Base-by-base conservation (phyloP, 1,139 yeast genomes). In the Candida sp. region DNA sequence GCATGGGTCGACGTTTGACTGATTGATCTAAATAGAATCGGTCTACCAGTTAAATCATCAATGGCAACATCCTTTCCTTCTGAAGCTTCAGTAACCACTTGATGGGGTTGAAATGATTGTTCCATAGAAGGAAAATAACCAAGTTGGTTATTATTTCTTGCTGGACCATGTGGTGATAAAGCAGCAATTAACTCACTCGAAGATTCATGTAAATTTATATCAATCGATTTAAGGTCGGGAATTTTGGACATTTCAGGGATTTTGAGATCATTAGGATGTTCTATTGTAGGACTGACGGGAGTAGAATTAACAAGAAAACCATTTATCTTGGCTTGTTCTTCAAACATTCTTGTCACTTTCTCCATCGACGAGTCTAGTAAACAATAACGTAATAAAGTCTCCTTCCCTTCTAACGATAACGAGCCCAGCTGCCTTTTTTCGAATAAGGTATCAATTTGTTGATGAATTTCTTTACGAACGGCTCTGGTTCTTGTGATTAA, bases 41-140 rank as follows among this genome's bases (percentile, higher is more conserved):
- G 88, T 49, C 84, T 69, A 37, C 95, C 95, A 0, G 93, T 85
- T 27, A 75, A 66, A 44, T 80, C 73, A 64, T 85, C 93, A 46
- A 85, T 72, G 1, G 89, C 82, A 5, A 75, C 70, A 41, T 65
- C 66, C 39, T 63, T 67, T 32, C 85, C 87, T 44, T 77, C 78
- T 7, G 78, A 76, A 21, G 77, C 70, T 0, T 79, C 70, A 40
- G 81, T 87, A 32, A 75, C 68, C 61, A 84, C 87, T 55, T 78
- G 79, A 64, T 84, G 93, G 2, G 91, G 91, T 45, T 73, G 70
- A 43, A 76, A 66, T 4, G 60, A 57, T 37, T 58, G 65, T 15
- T 63, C 66, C 9, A 47, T 43, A 21, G 45, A 54, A 35, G 52
- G 60, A 43, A 64, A 64, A 44, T 54, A 61, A 9, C 65, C 61